phyloP scores from a whole-genome alignment of 2,329 filamentous ascomycete genomes.

The Penicillium occitanis region DNA sequence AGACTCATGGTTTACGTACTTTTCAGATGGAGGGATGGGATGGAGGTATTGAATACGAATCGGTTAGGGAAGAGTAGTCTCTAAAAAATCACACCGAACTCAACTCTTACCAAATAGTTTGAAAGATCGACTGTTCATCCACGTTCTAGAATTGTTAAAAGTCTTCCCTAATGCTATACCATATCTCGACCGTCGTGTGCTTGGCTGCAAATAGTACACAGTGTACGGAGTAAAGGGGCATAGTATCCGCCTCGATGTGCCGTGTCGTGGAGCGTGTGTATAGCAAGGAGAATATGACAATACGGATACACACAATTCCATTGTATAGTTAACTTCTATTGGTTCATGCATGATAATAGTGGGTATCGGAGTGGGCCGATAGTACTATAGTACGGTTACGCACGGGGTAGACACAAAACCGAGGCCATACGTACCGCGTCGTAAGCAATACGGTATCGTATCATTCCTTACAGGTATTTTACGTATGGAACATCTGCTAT shows the following conservation, averaged over 20 bases:
- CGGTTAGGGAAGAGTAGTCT: neutral
- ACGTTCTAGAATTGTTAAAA: conserved; percentile 1
- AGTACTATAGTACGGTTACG: neutral
- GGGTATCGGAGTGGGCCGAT: conserved; percentile 2
- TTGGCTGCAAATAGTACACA: neutral
- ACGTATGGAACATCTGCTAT: neutral
- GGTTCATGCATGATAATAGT: neutral
- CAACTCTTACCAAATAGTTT: neutral
- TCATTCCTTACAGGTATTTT: neutral
- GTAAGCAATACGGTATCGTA: neutral
- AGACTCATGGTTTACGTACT: neutral
- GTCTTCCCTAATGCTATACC: neutral
- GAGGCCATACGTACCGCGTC: neutral
- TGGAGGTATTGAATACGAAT: neutral
- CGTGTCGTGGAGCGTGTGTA: neutral
- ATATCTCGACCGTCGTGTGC: neutral
- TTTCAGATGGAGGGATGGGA: neutral
- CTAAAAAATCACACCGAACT: neutral
- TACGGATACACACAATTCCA: neutral
- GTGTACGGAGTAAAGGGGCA: neutral
- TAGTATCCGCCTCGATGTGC: neutral
- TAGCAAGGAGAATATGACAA: neutral
- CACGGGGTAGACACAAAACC: neutral
- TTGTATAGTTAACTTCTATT: neutral
- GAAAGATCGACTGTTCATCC: neutral